Percentiles rank a stretch among this genome's conserved stretches.
phyloP scores from a whole-genome alignment of 1,284 basidiomycete species.

The Melampsora americana region DNA sequence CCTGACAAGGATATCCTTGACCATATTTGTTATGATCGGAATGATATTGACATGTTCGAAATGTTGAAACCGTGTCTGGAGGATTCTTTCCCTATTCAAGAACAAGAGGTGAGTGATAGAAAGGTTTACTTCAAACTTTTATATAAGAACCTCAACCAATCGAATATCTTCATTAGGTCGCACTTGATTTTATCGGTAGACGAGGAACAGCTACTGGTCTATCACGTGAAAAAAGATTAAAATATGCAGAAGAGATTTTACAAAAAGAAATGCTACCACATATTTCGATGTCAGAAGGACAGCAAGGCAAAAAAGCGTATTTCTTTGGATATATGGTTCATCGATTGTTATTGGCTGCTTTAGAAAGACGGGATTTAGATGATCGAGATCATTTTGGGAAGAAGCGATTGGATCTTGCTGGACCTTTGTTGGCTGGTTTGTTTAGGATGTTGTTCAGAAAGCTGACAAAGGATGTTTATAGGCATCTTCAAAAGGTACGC shows the following conservation, averaged over 20 bases:
- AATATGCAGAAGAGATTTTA: slow-evolving; percentile 94
- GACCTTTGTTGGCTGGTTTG: slow-evolving; percentile 66
- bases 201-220: slow-evolving; percentile 93
- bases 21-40: slow-evolving; percentile 97
- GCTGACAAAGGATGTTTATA: slow-evolving; percentile 92
- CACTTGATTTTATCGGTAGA: slow-evolving; percentile 96
- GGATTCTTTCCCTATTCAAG: slow-evolving; percentile 96
- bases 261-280: slow-evolving; percentile 99
- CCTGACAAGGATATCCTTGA: slow-evolving; percentile 96
- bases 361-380: slow-evolving; percentile 92
- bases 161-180: slow-evolving; percentile 58
- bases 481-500: slow-evolving; percentile 87
- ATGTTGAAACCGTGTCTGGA: slow-evolving; percentile 99
- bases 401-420: slow-evolving; percentile 93
- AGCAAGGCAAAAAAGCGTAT: slow-evolving; percentile 97
- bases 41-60: slow-evolving; percentile 92
- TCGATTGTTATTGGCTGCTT: slow-evolving; percentile 82
- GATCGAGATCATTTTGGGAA: slow-evolving; percentile 99
- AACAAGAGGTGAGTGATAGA: slow-evolving; percentile 69
- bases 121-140: slow-evolving; percentile 18
- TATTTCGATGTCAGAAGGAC: slow-evolving; percentile 91
- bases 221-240: slow-evolving; percentile 83
- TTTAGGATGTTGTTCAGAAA: slow-evolving; percentile 90
- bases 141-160: neutral
- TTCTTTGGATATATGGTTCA: slow-evolving; percentile 99